Percentiles rank a stretch among this genome's conserved stretches.
These are phyloP conservation scores for Ophiocordyceps camponoti-floridani DNA, from an alignment of 2,329 filamentous ascomycete species.

Conservation along the genomic window DNA sequence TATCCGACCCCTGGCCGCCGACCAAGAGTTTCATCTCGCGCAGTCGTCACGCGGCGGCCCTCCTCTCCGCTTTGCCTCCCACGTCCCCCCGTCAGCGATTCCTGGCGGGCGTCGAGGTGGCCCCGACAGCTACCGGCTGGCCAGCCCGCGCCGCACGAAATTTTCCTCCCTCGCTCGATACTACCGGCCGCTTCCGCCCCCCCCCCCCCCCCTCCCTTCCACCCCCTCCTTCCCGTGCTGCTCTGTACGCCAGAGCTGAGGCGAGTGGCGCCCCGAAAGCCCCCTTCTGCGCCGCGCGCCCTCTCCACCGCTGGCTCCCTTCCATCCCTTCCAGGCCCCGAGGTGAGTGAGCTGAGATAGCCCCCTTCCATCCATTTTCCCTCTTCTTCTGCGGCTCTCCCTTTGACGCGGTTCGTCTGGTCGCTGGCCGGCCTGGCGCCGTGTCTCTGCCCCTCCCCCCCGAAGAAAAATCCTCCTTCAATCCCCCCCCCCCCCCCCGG, in stretches of 20 bases:
- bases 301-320: conserved; percentile 1
- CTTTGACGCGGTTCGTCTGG: not conserved
- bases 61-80: conserved; percentile 1
- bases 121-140: conserved; percentile 2
- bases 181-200: not conserved
- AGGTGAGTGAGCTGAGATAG: not conserved
- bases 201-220: not conserved
- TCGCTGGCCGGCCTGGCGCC: not conserved
- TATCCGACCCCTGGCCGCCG: conserved; percentile 2
- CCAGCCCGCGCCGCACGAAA: conserved; percentile 11
- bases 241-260: not conserved
- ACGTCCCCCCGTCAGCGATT: not conserved
- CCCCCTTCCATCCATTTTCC: not conserved
- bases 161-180: conserved; percentile 10
- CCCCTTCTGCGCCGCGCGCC: not conserved
- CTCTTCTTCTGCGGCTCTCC: not conserved
- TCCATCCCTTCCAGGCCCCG: not conserved
- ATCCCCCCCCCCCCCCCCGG: not conserved
- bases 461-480: too few relatives aligned
- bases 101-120: conserved; percentile 3
- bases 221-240: not conserved
- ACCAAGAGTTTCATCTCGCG: conserved; percentile 3
- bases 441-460: not conserved
- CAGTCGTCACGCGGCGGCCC: conserved; percentile 2
- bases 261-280: not conserved